Base-by-base conservation (phyloP, 2,329 filamentous ascomycete genomes). In the Elsinoe australis region DNA sequence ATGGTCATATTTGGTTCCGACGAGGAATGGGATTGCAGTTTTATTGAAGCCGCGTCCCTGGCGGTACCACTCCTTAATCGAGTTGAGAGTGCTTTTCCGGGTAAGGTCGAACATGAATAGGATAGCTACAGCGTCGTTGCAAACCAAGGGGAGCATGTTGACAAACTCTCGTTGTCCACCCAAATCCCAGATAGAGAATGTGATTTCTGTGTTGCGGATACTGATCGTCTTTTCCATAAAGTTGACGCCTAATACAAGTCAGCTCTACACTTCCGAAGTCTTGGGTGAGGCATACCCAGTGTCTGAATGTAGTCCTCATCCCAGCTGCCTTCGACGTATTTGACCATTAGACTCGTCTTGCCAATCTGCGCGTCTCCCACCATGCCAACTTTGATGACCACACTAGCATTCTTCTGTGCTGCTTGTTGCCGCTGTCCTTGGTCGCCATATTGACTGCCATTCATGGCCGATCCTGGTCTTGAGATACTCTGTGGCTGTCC, bases 181-280 rank as follows among this genome's bases (percentile, higher is more conserved):
- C 49, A 98, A 71, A 73, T 98, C 92, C 92, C 92, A 98, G 64
- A 98, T 98, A 53, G 88, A 95, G 70, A 98, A 98, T 34, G 92
- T 98, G 67, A 98, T 98, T 69, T 98, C 92, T 12, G 92, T 98
- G 69, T 98, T 98, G 53, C 92, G 85, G 67, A 98, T 98, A 54
- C 87, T 94, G 64, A 98, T 98, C 28, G 92, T 98, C 76, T 98
- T 98, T 68, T 98, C 92, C 92, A 98, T 98, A 69, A 98, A 98
- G 68, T 98, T 98, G 68, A 98, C 92, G 57, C 92, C 80, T 83
- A 58, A n/a, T 9, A 10, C 18, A 22, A 38, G 56, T 61, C 21
- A 61, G 57, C 49, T 36, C 19, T 14, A 14, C 17, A 24, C 19
- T 19, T 2, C 36, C 34, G 29, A 9, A 8, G 42, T 45, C 31